Conservation (phyloP, 768 basidiomycete genomes). For the Lactarius sanguifluus region DNA sequence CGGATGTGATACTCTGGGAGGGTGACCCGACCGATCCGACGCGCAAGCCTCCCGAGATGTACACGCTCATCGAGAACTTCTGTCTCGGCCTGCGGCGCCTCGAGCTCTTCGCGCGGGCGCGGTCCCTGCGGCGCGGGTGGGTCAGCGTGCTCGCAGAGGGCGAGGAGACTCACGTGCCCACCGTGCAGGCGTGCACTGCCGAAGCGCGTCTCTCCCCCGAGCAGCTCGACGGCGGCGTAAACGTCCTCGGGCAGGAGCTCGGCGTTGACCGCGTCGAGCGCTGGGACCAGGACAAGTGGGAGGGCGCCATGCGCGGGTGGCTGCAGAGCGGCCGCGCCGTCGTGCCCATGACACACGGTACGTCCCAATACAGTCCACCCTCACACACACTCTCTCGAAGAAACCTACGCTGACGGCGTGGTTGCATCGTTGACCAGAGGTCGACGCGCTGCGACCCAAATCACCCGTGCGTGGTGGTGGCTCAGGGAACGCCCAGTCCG, state of each 20-base stretch:
- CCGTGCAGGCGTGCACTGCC: conserved; percentile 31
- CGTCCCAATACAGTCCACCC: conserved; percentile 24
- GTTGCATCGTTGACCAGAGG: conserved; percentile 45
- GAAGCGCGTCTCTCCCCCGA: conserved; percentile 31
- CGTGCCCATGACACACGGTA: conserved; percentile 62
- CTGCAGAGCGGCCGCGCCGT: conserved; percentile 45
- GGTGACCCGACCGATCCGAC: conserved; percentile 82
- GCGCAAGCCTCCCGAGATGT: conserved; percentile 92
- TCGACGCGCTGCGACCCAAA: conserved; percentile 82
- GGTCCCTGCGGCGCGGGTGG: conserved; percentile 83
- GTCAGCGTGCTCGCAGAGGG: conserved; percentile 75
- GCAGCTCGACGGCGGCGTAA: conserved; percentile 40
- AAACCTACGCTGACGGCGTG: neutral
- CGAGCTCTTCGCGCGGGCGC: conserved; percentile 78
- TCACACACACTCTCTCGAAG: neutral
- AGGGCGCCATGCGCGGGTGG: conserved; percentile 55
- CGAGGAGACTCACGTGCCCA: conserved; percentile 53
- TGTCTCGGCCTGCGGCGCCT: conserved; percentile 91
- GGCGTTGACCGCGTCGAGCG: conserved; percentile 38
- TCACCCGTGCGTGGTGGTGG: conserved; percentile 61
- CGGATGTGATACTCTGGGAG: conserved; percentile 97
- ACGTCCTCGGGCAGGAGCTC: conserved; percentile 32
- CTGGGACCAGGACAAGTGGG: conserved; percentile 69
- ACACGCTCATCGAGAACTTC: conserved; percentile 95
- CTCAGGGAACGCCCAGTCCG: conserved; percentile 29